Evolutionary conservation across 2,329 filamentous ascomycete species (phyloP).

Genomic region (Colletotrichum graminicola): DNA sequence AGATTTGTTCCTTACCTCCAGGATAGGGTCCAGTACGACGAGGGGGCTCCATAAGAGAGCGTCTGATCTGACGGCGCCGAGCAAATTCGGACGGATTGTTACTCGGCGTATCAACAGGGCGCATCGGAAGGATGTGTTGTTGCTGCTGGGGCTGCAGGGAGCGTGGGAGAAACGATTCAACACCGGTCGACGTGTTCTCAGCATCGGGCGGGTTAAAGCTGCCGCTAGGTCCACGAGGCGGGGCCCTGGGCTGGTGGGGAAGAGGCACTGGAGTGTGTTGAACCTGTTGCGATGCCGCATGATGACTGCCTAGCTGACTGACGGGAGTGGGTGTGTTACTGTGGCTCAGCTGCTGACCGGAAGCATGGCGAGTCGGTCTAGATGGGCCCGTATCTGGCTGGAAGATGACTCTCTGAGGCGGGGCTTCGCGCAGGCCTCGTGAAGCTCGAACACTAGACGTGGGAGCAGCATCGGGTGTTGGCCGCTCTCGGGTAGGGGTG

Average conservation of each 20-base stretch:
- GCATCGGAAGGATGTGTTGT: conserved; percentile 74
- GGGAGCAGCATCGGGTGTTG: conserved; percentile 61
- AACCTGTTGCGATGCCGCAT: conserved; percentile 43
- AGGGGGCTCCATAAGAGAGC: conserved; percentile 41
- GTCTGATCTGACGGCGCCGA: conserved; percentile 63
- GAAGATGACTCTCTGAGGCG: conserved; percentile 85
- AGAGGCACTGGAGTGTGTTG: conserved; percentile 49
- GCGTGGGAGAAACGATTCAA: conserved; percentile 60
- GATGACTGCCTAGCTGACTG: conserved; percentile 43
- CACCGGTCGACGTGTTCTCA: conserved; percentile 69
- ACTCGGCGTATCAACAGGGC: conserved; percentile 79
- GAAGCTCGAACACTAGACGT: conserved; percentile 68
- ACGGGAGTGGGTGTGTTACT: conserved; percentile 46
- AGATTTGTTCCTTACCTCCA: conserved; percentile 66
- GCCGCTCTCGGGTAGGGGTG: conserved; percentile 68
- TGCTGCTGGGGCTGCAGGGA: conserved; percentile 73
- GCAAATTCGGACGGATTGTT: conserved; percentile 79
- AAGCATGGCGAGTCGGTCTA: conserved; percentile 72
- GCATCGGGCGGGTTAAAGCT: conserved; percentile 66
- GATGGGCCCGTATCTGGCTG: conserved; percentile 80
- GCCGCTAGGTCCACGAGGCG: conserved; percentile 58
- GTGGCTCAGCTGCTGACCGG: conserved; percentile 45
- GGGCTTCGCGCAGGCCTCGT: conserved; percentile 81
- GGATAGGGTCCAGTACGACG: conserved; percentile 56
- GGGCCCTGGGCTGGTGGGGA: conserved; percentile 46